These are phyloP conservation scores for Phialocephala sp. DNA, from an alignment of 2,329 filamentous ascomycete genomes.

Conservation along the genomic window DNA sequence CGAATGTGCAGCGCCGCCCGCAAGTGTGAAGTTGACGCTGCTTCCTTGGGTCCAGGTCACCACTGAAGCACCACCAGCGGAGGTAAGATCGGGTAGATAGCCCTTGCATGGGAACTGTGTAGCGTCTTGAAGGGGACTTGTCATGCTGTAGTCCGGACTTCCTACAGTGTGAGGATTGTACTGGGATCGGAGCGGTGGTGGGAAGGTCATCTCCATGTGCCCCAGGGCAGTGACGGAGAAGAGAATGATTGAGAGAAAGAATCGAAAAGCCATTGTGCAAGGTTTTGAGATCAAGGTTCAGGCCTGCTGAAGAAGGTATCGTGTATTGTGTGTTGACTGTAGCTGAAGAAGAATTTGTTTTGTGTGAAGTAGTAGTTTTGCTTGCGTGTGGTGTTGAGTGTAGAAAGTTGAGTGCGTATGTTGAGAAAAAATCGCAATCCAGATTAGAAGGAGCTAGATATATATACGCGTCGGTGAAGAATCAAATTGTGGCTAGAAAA, in stretches of 20 bases:
- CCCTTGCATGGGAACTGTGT: slow-evolving; percentile 35
- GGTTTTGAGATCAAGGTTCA: slow-evolving; percentile 17
- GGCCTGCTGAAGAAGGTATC: slow-evolving; percentile 23
- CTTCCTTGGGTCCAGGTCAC: slow-evolving; percentile 57
- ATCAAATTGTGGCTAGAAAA: slow-evolving; percentile 10
- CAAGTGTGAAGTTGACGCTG: slow-evolving; percentile 58
- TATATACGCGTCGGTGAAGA: slow-evolving; percentile 13
- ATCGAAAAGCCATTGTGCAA: slow-evolving; percentile 15
- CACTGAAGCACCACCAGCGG: slow-evolving; percentile 44
- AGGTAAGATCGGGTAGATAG: slow-evolving; percentile 27
- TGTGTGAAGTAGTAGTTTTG: slow-evolving; percentile 5
- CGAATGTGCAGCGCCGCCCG: slow-evolving; percentile 40
- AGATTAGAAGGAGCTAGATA: background rate
- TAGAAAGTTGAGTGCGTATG: background rate
- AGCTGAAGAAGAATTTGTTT: slow-evolving; percentile 7
- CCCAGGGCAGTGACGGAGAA: slow-evolving; percentile 21
- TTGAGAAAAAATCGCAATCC: slow-evolving; percentile 12
- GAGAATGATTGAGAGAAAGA: slow-evolving; percentile 15
- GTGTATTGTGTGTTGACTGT: slow-evolving; percentile 1
- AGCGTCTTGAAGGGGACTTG: slow-evolving; percentile 16
- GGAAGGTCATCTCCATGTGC: slow-evolving; percentile 35
- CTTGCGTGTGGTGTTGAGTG: background rate
- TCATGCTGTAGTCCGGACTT: slow-evolving; percentile 19
- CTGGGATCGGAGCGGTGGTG: slow-evolving; percentile 16
- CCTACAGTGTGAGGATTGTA: slow-evolving; percentile 25